Base-by-base conservation (phyloP, 2,329 filamentous ascomycete species). In the Hypoxylon rubiginosum region DNA sequence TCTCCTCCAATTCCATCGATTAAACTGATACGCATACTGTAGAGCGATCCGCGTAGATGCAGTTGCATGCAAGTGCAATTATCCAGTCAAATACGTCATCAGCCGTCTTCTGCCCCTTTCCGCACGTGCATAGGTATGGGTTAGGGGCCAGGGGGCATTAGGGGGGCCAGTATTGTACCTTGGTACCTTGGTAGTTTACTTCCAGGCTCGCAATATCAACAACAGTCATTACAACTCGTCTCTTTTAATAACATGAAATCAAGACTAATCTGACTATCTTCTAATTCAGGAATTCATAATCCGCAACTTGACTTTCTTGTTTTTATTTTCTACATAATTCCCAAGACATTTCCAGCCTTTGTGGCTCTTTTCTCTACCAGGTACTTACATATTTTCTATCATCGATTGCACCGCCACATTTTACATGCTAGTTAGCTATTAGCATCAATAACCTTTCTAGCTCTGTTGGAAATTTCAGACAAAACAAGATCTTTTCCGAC, bases 11-110 rank as follows among this genome's bases (percentile, higher is more conserved):
- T n/a, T 30, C 28, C 36, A 13, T 21, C 32, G 21, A 43, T 17
- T 28, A 54, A 30, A 26, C 13, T 30, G 26, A 50, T 30, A 50
- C 46, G 5, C 46, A 50, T 50, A 49, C 48, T 51, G 48, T 51
- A 19, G 11, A 19, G 26, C 13, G 46, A 50, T 51, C 30, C 49
- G 49, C 28, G 49, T 51, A 30, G 49, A 3, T 36, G 30, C n/a
- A 51, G n/a, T 1, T 19, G 34, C 34, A 36, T 5, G 43, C 21
- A 13, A 24, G 43, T 26, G 43, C 43, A 48, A 26, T 48, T 48
- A 48, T 46, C 43, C 43, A 13, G 43, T 48, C 10, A 24, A n/a
- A 13, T 24, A 48, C 43, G 43, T 48, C 43, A 48, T 48, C 4
- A 26, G 43, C 11, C 21, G 43, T 45, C 11, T 17, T 13, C 13